These are phyloP conservation scores for Myriosclerotinia duriaeana DNA, from an alignment of 2,329 filamentous ascomycete species.

Conservation along the genomic window DNA sequence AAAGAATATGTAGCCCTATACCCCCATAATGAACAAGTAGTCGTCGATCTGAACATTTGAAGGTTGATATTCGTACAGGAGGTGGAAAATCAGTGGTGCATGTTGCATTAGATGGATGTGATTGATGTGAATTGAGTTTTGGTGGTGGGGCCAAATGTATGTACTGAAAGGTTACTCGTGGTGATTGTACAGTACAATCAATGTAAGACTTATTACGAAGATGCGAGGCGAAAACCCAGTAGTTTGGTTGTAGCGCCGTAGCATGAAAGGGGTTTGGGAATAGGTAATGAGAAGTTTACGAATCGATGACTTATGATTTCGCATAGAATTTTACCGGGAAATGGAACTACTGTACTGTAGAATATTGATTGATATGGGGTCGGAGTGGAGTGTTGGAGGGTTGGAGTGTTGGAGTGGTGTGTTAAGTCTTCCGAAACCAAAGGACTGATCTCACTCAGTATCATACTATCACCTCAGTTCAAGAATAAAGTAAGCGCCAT, in stretches of 20 bases:
- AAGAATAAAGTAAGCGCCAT: conserved; percentile 5
- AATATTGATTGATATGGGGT: too few species aligned
- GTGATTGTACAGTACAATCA: too few species aligned
- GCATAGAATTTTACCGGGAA: too few species aligned
- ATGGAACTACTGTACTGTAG: too few species aligned
- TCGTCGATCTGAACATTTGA: background rate
- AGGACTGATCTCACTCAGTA: too few species aligned
- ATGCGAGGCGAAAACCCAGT: conserved; percentile 1
- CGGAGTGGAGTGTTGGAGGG: background rate
- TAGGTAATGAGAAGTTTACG: background rate
- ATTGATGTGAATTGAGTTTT: conserved; percentile 8
- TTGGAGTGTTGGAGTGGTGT: background rate
- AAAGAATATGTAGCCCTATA: background rate
- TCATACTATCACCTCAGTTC: conserved; percentile 4
- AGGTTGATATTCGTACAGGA: background rate
- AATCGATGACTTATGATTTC: too few species aligned
- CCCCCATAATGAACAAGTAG: background rate
- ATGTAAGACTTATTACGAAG: too few species aligned
- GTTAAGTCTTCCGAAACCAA: background rate
- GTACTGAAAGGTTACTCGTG: background rate
- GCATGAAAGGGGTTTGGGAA: background rate
- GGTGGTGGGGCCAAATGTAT: background rate
- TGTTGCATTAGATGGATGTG: conserved; percentile 1
- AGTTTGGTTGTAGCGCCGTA: conserved; percentile 16
- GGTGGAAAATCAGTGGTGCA: background rate